phyloP scores from a whole-genome alignment of 2,329 filamentous ascomycete genomes.

The Scedosporium aurantiacum region DNA sequence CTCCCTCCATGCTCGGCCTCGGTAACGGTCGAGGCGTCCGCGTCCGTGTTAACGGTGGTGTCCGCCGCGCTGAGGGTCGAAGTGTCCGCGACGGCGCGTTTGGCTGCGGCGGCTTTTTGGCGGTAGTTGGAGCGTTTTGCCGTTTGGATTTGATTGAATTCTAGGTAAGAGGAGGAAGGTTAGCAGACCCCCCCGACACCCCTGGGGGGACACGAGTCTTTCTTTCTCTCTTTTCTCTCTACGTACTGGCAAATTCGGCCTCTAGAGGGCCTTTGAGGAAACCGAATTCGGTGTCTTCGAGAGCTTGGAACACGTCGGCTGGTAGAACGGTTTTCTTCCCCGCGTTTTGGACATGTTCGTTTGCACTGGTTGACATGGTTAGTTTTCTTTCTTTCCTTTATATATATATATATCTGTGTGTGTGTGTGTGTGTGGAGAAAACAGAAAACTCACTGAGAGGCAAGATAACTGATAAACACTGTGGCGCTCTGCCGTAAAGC shows the following conservation, averaged over 20 bases:
- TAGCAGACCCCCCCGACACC: no score
- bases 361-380: conserved; percentile 42
- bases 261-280: conserved; percentile 60
- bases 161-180: conserved; percentile 23
- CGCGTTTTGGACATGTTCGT: conserved; percentile 54
- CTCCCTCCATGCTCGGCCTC: conserved; percentile 22
- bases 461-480: conserved; percentile 73
- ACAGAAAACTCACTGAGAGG: conserved; percentile 51
- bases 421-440: background rate
- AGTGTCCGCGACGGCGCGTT: conserved; percentile 20
- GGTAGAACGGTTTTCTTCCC: conserved; percentile 71
- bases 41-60: conserved; percentile 17
- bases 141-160: conserved; percentile 63
- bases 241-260: conserved; percentile 64
- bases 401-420: background rate
- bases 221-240: background rate
- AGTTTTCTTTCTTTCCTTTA: no score
- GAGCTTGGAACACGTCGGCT: conserved; percentile 62
- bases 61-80: conserved; percentile 22
- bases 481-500: conserved; percentile 74
- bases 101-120: conserved; percentile 51
- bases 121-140: conserved; percentile 66
- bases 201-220: background rate
- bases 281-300: conserved; percentile 67
- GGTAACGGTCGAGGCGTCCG: conserved; percentile 18